Evolutionary conservation across 2,329 filamentous ascomycete genomes (phyloP), one percentile per base, ranked within the genome.

Genomic region (Lachnellula suecica): DNA sequence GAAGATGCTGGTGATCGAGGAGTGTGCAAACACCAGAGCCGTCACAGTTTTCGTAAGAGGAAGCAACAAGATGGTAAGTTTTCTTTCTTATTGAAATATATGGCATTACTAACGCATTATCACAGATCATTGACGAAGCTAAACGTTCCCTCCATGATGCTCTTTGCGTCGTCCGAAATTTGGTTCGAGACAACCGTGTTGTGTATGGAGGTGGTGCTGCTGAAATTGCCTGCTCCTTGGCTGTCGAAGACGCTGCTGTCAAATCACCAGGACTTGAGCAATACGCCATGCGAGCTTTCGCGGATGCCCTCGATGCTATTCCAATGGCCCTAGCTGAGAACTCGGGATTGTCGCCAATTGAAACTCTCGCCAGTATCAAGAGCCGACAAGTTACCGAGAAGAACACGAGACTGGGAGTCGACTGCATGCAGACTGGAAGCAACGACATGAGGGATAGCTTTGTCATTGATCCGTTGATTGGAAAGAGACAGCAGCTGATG

Each of bases 1-100:
- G 75, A 97, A 99, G 84, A 99, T 99, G 94, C 79, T 99, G 64
- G 90, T 99, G 52, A 99, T 99, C 65, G 95, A 99, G 76, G 94
- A 99, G 75, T 99, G 94, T 70, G 94, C 95, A 67, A 99, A 99
- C 77, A 96, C 91, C 53, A 82, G 94, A 66, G 94, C 94, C 41
- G 95, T 99, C 55, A 99, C 94, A 2, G 85, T 96, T 50, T 99
- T 99, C 72, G 89, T 99, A 55, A 83, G 94, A 67, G 94, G 94
- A 67, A 96, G 91, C 79, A 99, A 99, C 83, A 99, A 97, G 81
- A 99, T 99, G 94, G 90, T 93, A 73, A 69, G 81, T 72, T 47
- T 23, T 44, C 19, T 27, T 23, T 37, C 49, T 17, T 15, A 19
- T 44, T 44, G 19, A 44, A 52, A 40, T 24, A 48, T 48, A 11